Evolutionary conservation across 2,329 filamentous ascomycete genomes (phyloP).

Genomic region (Hyphodiscus sp.): DNA sequence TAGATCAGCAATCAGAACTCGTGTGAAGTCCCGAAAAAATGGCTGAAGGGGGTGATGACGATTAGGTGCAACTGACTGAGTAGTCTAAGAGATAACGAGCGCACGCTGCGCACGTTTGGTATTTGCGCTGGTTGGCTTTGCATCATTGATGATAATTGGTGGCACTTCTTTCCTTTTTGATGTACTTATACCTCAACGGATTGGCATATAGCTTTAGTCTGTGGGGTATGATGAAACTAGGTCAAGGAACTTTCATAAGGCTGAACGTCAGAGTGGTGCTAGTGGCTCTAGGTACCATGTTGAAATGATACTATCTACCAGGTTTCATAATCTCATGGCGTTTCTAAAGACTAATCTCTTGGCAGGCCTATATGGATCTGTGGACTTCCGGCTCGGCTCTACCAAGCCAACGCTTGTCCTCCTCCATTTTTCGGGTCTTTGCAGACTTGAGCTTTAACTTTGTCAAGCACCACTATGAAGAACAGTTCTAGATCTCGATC

Average conservation of each 20-base stretch:
- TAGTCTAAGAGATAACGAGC: background rate
- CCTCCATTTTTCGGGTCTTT: too few relatives aligned
- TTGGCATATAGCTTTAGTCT: background rate
- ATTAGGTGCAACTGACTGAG: background rate
- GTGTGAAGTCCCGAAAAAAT: slow-evolving; percentile 17
- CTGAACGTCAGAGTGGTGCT: background rate
- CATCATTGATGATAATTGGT: background rate
- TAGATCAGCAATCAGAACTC: slow-evolving; percentile 19
- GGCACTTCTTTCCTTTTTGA: background rate
- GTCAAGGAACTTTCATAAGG: background rate
- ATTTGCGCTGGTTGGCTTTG: background rate
- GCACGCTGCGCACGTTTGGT: background rate
- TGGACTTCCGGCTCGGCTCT: background rate
- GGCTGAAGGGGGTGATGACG: slow-evolving; percentile 1
- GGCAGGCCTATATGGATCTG: background rate
- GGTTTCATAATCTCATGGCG: background rate
- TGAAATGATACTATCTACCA: background rate
- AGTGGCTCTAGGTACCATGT: background rate
- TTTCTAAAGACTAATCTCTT: background rate
- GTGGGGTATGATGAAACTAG: background rate
- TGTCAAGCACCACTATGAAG: too few relatives aligned
- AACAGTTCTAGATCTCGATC: too few relatives aligned
- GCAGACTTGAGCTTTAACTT: too few relatives aligned
- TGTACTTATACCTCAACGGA: background rate
- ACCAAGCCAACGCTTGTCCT: too few relatives aligned